Evolutionary conservation across 768 basidiomycete species (phyloP).

Genomic region (Lentinula aciculospora): DNA sequence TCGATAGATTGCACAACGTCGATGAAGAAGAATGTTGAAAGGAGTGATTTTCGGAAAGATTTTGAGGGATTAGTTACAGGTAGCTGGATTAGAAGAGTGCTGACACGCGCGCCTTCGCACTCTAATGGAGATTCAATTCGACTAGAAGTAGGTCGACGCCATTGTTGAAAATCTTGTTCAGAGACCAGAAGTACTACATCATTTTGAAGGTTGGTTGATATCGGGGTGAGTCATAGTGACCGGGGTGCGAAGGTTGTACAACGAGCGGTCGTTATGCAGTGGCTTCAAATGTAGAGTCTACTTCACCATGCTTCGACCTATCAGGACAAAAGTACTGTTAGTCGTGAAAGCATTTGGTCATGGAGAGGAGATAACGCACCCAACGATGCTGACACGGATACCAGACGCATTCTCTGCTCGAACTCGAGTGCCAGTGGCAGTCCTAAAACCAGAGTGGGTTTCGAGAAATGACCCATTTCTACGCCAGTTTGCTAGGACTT

Average conservation of each 20-base stretch:
- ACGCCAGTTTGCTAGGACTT: not conserved
- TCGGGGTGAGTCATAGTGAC: slow-evolving; percentile 3
- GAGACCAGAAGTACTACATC: too few relatives aligned
- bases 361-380: not conserved
- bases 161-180: slow-evolving; percentile 27
- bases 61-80: slow-evolving; percentile 9
- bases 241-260: not conserved
- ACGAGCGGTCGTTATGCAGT: not conserved
- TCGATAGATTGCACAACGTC: slow-evolving; percentile 34
- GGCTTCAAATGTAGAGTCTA: not conserved
- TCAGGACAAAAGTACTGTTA: not conserved
- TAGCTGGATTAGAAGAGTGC: slow-evolving; percentile 27
- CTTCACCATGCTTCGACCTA: slow-evolving; percentile 4
- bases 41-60: slow-evolving; percentile 21
- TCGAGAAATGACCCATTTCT: not conserved
- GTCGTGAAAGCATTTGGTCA: not conserved
- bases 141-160: slow-evolving; percentile 48
- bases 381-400: slow-evolving; percentile 1
- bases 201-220: too few relatives aligned
- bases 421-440: not conserved
- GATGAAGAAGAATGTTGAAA: slow-evolving; percentile 47
- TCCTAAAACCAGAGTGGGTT: slow-evolving; percentile 3
- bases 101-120: slow-evolving; percentile 25
- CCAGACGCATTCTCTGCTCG: slow-evolving; percentile 1
- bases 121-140: slow-evolving; percentile 29